A percentile compares a stretch with the other conserved stretches of the same genome.
Evolutionary conservation across 257 asterid species (phyloP).

Genomic region (Schizonepeta tenuifolia): DNA sequence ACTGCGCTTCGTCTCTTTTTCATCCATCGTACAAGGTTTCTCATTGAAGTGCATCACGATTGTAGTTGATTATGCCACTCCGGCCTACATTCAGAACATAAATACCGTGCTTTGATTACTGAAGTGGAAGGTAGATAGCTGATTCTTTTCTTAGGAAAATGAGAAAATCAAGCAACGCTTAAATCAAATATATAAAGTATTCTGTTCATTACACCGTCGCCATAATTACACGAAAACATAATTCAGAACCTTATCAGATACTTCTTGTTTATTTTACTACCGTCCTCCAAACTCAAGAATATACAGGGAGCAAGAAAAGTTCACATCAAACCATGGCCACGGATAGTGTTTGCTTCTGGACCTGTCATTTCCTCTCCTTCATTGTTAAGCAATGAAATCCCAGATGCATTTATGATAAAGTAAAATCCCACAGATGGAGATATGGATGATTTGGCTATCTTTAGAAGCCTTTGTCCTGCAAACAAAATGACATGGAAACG

Average conservation of each 20-base stretch:
- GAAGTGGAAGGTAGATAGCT: background rate
- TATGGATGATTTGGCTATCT: conserved; percentile 81
- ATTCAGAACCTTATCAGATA: background rate
- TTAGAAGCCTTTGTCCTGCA: conserved; percentile 79
- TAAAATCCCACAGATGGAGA: conserved; percentile 72
- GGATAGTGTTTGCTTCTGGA: conserved; percentile 63
- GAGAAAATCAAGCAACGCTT: background rate
- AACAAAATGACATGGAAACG: conserved; percentile 22
- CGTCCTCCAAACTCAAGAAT: conserved; percentile 10
- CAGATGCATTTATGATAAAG: conserved; percentile 64
- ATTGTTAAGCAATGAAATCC: conserved; percentile 66
- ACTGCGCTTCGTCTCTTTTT: conserved; percentile 26
- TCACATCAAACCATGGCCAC: conserved; percentile 57
- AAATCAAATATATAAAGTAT: background rate
- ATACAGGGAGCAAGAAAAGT: conserved; percentile 21
- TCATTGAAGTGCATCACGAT: conserved; percentile 36
- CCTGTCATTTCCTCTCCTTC: conserved; percentile 73
- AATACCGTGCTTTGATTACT: conserved; percentile 14
- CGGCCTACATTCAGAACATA: conserved; percentile 56
- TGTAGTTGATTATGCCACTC: conserved; percentile 43
- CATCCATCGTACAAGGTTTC: conserved; percentile 31
- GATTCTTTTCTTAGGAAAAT: conserved; percentile 4
- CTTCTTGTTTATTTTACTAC: conserved; percentile 9
- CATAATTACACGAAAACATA: conserved; percentile 24
- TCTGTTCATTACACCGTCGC: background rate